Base-by-base conservation (phyloP, 768 basidiomycete species). In the Boletus sensibilis region DNA sequence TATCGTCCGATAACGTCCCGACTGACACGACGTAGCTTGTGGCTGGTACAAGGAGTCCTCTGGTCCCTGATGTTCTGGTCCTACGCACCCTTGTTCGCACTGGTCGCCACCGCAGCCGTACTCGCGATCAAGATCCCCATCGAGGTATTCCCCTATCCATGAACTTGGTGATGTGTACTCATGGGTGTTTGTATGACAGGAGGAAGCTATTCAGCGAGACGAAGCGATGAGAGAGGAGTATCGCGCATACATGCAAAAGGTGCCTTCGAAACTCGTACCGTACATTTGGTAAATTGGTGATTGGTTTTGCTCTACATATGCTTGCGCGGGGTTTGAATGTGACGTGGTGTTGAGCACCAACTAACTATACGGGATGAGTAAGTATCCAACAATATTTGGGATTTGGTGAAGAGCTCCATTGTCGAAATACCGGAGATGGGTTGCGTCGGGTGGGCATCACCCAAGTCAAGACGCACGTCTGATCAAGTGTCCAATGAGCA, bases 181-280 rank as follows among this genome's bases (percentile, higher is more conserved):
- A 50, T 4, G 6, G 6, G 7, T 25, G 7, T n/a, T 35, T 11
- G 33, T 37, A 9, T 10, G 10, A 40, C 20, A 57, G 63, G 62
- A 64, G 7, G 47, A 45, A 2, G 8, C 46, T 9, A 59, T 63
- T 18, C 39, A 20, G 33, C 46, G 34, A 34, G 57, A 63, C 29
- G 53, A 52, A 2, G 40, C 29, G 5, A 37, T 44, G 13, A 37
- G 18, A n/a, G 49, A 64, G 16, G 62, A 55, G 21, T 64, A 63
- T 35, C 35, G 31, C 33, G 10, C 42, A 8, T 62, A 63, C 33
- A 60, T 53, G 58, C n/a, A 25, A 18, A 63, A 46, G 16, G 62
- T 63, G 7, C 62, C 57, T 31, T 42, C 47, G 4, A 55, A n/a
- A 39, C 29, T 64, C 29, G 18, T 64, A 29, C 62, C 62, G 12